Percentiles rank a stretch among this genome's conserved stretches.
Evolutionary conservation across 176 grass and related monocot genomes (phyloP).

Genomic region (Panicum miliaceum): DNA sequence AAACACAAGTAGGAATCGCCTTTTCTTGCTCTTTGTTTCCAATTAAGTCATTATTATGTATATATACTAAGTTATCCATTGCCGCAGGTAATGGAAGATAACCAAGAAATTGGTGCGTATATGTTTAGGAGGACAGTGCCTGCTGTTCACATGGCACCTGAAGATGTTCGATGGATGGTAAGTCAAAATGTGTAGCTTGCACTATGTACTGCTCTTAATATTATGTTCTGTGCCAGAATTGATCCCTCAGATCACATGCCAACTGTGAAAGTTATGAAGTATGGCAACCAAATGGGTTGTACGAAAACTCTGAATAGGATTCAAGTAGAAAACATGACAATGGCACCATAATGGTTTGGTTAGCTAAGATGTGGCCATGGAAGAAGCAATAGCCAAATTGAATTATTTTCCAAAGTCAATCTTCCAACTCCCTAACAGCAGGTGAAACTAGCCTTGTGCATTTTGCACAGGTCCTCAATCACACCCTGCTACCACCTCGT

Average conservation of each 20-base stretch:
- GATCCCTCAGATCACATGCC: constrained; percentile 17
- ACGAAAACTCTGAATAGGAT: neutral
- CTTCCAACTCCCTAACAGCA: neutral
- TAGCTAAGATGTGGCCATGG: neutral
- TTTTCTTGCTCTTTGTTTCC: constrained; percentile 30
- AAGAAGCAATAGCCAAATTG: constrained; percentile 4
- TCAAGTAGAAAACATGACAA: neutral
- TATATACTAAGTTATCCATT: constrained; percentile 30
- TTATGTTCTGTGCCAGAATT: neutral
- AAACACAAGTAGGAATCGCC: constrained; percentile 81
- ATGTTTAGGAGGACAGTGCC: constrained; percentile 98
- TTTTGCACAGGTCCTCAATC: neutral
- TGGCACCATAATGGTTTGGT: neutral
- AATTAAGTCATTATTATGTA: constrained; percentile 27
- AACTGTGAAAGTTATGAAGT: neutral
- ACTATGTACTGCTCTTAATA: constrained; percentile 37
- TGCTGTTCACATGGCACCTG: constrained; percentile 85
- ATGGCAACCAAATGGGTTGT: neutral
- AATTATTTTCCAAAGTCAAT: constrained; percentile 5
- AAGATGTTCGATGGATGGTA: constrained; percentile 97
- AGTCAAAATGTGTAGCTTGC: constrained; percentile 34
- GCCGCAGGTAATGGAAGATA: constrained; percentile 96
- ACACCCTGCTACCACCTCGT: neutral
- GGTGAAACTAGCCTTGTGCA: neutral
- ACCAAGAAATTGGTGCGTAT: constrained; percentile 98